These are phyloP conservation scores for Xylariaceae sp. DNA, from an alignment of 2,329 filamentous ascomycete species.

Conservation along the genomic window DNA sequence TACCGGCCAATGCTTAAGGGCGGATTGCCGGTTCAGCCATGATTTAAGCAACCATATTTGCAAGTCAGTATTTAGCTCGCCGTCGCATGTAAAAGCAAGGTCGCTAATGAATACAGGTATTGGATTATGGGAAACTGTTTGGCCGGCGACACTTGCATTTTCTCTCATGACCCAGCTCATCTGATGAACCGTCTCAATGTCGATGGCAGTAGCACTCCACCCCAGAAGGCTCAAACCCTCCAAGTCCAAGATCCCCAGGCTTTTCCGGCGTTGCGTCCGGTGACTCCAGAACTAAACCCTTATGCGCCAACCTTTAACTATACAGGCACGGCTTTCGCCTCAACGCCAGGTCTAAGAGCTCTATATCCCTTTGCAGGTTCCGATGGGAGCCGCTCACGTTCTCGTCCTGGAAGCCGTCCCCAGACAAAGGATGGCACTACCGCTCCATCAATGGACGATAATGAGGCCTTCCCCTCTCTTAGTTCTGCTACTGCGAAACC, in stretches of 20 bases:
- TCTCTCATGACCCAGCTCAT: conserved; percentile 90
- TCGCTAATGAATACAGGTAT: conserved; percentile 55
- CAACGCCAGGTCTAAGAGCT: conserved; percentile 67
- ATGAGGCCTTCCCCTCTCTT: conserved; percentile 88
- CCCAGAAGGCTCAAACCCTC: conserved; percentile 63
- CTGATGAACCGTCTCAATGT: conserved; percentile 77
- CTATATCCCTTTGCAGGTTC: conserved; percentile 50
- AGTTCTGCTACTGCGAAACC: conserved; percentile 71
- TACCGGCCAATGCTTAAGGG: conserved; percentile 89
- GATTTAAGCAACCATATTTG: conserved; percentile 93
- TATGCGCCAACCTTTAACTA: conserved; percentile 51
- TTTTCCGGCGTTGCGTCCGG: conserved; percentile 71
- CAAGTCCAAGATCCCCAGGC: conserved; percentile 79
- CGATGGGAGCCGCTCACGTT: conserved; percentile 67
- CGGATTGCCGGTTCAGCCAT: conserved; percentile 95
- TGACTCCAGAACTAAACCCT: conserved; percentile 54
- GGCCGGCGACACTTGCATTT: conserved; percentile 89
- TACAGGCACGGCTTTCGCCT: conserved; percentile 52
- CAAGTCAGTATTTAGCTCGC: conserved; percentile 81
- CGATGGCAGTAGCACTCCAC: conserved; percentile 62
- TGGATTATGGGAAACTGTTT: conserved; percentile 96
- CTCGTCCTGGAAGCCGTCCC: conserved; percentile 79
- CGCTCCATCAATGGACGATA: conserved; percentile 81
- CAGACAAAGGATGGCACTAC: conserved; percentile 58
- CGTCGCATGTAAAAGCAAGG: conserved; percentile 41